phyloP scores from a whole-genome alignment of 1,284 basidiomycete genomes.

The Lentinus polychrous region DNA sequence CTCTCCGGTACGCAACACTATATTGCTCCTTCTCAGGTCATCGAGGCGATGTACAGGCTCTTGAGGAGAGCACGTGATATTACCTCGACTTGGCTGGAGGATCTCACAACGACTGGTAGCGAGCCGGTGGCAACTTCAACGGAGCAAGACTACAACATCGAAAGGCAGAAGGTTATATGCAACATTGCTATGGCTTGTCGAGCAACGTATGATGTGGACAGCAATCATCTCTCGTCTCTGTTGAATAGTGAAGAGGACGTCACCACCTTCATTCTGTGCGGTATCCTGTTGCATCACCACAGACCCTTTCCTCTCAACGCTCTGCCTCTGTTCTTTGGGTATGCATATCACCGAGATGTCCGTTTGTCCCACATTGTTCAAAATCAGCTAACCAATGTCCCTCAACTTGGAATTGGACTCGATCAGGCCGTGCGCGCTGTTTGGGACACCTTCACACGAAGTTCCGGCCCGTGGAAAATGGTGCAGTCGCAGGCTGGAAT shows the following conservation, averaged over 20 bases:
- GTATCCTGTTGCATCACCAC: neutral
- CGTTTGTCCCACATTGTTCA: neutral
- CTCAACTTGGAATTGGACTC: neutral
- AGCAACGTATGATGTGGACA: neutral
- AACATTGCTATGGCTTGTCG: neutral
- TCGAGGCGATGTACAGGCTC: neutral
- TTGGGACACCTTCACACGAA: neutral
- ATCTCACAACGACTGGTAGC: too few species aligned
- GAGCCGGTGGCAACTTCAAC: too few species aligned
- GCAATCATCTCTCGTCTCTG: neutral
- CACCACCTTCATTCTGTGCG: neutral
- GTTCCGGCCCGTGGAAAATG: neutral
- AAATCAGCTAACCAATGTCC: neutral
- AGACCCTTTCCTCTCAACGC: neutral
- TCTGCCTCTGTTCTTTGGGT: neutral
- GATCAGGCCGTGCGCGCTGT: neutral
- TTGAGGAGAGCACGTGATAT: neutral
- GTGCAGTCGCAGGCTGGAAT: neutral
- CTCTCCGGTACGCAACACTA: neutral
- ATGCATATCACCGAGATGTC: neutral
- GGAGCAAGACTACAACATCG: too few species aligned
- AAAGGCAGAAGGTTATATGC: neutral
- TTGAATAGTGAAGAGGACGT: neutral
- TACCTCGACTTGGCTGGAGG: neutral
- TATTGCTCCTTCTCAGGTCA: too few species aligned